A percentile compares a stretch with the other conserved stretches of the same genome.
These are phyloP conservation scores for Neurospora sp. DNA, from an alignment of 495 filamentous ascomycete species.

Conservation along the genomic window DNA sequence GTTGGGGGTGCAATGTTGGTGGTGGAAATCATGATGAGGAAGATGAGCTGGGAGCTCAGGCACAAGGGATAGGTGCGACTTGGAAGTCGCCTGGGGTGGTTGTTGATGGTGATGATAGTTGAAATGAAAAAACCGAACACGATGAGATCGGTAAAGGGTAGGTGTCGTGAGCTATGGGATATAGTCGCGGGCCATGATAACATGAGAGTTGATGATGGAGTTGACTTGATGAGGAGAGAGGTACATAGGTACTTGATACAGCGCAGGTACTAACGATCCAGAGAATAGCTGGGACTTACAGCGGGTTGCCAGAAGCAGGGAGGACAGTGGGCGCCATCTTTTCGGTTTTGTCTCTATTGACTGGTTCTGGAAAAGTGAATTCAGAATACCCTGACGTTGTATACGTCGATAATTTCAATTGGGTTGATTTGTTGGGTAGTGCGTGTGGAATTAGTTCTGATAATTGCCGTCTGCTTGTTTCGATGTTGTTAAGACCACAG, in stretches of 20 bases:
- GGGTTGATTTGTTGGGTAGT: not conserved
- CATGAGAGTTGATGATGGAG: not conserved
- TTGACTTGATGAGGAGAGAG: not conserved
- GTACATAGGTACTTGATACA: not conserved
- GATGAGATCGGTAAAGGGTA: not conserved
- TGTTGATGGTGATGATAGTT: not conserved
- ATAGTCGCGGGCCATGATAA: not conserved
- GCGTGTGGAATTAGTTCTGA: not conserved
- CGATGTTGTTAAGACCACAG: not conserved
- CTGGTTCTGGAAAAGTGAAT: not conserved
- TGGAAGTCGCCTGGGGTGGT: not conserved
- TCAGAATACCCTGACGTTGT: too few relatives aligned
- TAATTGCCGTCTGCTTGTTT: not conserved
- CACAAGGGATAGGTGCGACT: not conserved
- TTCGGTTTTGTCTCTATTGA: not conserved
- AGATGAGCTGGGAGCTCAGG: too few relatives aligned
- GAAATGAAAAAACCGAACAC: not conserved
- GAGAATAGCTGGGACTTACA: slow-evolving; percentile 29
- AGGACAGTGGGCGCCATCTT: slow-evolving; percentile 44
- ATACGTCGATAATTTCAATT: too few relatives aligned
- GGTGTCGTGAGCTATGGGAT: not conserved
- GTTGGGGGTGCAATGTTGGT: too few relatives aligned
- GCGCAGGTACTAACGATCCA: not conserved
- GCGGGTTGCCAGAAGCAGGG: slow-evolving; percentile 42
- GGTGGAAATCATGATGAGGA: too few relatives aligned